Conservation (phyloP, 495 filamentous ascomycete species). For the Neurospora sp. region DNA sequence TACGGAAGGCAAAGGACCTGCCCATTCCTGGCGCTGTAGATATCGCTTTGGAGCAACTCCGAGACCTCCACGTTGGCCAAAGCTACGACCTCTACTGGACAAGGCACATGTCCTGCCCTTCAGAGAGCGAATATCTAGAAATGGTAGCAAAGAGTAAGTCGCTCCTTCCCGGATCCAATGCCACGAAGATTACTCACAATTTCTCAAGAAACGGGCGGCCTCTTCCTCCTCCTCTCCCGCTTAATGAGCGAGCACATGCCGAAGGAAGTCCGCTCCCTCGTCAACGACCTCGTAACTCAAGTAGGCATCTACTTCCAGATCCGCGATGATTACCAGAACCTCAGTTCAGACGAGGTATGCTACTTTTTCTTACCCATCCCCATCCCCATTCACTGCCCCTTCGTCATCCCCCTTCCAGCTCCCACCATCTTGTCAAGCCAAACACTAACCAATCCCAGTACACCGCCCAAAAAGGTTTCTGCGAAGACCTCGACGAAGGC, state of each 20-base stretch:
- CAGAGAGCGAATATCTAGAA: conserved; percentile 78
- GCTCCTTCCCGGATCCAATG: too few species aligned
- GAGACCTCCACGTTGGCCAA: conserved; percentile 77
- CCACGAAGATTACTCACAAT: too few species aligned
- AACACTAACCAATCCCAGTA: conserved; percentile 16
- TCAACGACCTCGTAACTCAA: conserved; percentile 58
- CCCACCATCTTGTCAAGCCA: too few species aligned
- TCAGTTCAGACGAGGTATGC: conserved; percentile 24
- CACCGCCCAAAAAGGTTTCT: conserved; percentile 43
- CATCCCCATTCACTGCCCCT: neutral
- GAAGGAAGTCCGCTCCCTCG: conserved; percentile 34
- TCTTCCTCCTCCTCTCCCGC: conserved; percentile 74
- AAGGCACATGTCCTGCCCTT: conserved; percentile 69
- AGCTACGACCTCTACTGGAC: conserved; percentile 89
- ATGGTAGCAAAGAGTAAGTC: conserved; percentile 68
- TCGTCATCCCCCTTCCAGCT: neutral
- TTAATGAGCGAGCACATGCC: conserved; percentile 69
- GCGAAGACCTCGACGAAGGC: conserved; percentile 49
- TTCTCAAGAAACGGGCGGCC: conserved; percentile 56
- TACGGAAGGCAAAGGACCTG: conserved; percentile 58
- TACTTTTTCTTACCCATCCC: neutral
- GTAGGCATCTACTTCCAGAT: conserved; percentile 81
- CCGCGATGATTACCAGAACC: conserved; percentile 81
- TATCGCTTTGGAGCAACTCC: conserved; percentile 69
- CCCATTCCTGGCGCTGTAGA: conserved; percentile 49